A percentile compares a stretch with the other conserved stretches of the same genome.
Conservation (phyloP, 1,284 basidiomycete species). For the Neonothopanus nambi region DNA sequence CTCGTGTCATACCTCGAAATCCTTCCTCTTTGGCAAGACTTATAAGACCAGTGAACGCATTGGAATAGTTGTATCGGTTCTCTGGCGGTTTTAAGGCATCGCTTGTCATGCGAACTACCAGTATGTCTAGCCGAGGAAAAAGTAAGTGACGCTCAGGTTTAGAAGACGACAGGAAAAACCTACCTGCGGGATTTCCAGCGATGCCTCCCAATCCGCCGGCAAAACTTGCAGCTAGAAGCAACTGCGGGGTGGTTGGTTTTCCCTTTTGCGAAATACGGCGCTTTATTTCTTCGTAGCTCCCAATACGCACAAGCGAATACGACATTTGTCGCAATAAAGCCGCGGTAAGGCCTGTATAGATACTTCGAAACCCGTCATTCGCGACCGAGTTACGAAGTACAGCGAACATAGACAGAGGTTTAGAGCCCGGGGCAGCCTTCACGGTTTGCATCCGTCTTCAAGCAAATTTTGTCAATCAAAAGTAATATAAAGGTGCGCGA, state of each 20-base stretch:
- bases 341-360: slow-evolving; percentile 84
- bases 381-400: slow-evolving; percentile 58
- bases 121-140: slow-evolving; percentile 48
- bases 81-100: slow-evolving; percentile 76
- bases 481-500: slow-evolving; percentile 3
- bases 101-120: slow-evolving; percentile 88
- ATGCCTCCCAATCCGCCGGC: slow-evolving; percentile 81
- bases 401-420: slow-evolving; percentile 55
- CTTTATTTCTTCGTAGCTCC: slow-evolving; percentile 82
- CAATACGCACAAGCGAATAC: slow-evolving; percentile 86
- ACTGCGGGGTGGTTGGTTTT: slow-evolving; percentile 48
- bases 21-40: slow-evolving; percentile 74
- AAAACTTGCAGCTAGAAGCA: slow-evolving; percentile 66
- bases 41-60: slow-evolving; percentile 71
- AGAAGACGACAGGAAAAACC: slow-evolving; percentile 20
- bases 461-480: slow-evolving; percentile 1
- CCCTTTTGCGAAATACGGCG: slow-evolving; percentile 48
- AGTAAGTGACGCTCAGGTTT: not conserved
- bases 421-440: slow-evolving; percentile 39
- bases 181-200: slow-evolving; percentile 80
- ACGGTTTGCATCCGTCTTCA: slow-evolving; percentile 79
- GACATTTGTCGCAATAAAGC: slow-evolving; percentile 90
- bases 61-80: slow-evolving; percentile 75
- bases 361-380: slow-evolving; percentile 66
- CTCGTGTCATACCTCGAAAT: slow-evolving; percentile 66